Percentiles rank a stretch among this genome's conserved stretches.
Evolutionary conservation across 306 rosid species (phyloP).

Genomic region (Gastrolobium bilobum): DNA sequence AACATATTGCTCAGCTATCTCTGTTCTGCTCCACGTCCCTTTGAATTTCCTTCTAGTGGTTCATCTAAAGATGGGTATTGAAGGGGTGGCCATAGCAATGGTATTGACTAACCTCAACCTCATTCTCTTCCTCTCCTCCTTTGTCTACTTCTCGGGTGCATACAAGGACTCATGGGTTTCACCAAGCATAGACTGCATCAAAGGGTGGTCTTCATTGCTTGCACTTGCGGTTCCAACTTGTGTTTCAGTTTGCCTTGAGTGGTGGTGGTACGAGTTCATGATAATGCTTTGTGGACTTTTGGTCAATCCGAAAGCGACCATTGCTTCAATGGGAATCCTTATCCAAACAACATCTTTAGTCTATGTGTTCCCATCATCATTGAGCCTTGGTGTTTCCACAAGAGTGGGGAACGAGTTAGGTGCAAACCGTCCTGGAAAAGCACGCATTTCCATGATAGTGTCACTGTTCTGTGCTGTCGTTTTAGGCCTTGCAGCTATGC

Average conservation of each 20-base stretch:
- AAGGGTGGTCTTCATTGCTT: constrained; percentile 85
- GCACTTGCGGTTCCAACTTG: constrained; percentile 88
- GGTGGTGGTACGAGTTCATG: constrained; percentile 99
- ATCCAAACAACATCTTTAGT: constrained; percentile 94
- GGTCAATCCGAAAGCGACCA: constrained; percentile 82
- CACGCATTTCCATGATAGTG: constrained; percentile 84
- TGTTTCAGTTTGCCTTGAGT: constrained; percentile 89
- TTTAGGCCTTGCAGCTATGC: constrained; percentile 80
- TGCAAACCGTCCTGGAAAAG: constrained; percentile 79
- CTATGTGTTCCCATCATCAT: constrained; percentile 92
- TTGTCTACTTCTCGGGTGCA: constrained; percentile 75
- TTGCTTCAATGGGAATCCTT: constrained; percentile 92
- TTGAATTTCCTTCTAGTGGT: constrained; percentile 75
- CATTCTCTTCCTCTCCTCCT: constrained; percentile 66
- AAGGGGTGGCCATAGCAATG: constrained; percentile 93
- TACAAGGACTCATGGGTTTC: constrained; percentile 81
- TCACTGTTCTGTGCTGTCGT: constrained; percentile 64
- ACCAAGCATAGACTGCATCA: constrained; percentile 74
- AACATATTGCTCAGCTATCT: constrained; percentile 84
- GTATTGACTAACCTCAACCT: constrained; percentile 80
- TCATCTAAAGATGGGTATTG: constrained; percentile 74
- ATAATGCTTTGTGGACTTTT: constrained; percentile 88
- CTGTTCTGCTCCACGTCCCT: constrained; percentile 83
- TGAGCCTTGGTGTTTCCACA: constrained; percentile 88
- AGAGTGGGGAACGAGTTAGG: constrained; percentile 87